These are phyloP conservation scores for Cytospora leucostoma DNA, from an alignment of 2,329 filamentous ascomycete genomes.

Conservation along the genomic window DNA sequence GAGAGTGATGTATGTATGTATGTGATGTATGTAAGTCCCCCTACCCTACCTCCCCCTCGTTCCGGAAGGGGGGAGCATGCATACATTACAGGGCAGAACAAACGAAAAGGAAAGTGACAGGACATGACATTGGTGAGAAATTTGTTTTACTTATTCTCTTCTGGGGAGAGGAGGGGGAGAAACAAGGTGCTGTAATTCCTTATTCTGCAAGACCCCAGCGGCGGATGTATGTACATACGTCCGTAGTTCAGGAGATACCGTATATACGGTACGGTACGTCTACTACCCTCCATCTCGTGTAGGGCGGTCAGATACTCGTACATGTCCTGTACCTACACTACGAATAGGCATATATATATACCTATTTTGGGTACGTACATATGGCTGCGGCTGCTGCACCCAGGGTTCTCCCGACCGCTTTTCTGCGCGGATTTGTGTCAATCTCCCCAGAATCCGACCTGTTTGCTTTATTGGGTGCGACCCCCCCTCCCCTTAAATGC, in stretches of 20 bases:
- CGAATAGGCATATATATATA: too few relatives aligned
- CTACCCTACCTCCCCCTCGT: too few relatives aligned
- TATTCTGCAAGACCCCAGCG: conserved; percentile 16
- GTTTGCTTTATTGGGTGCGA: conserved; percentile 19
- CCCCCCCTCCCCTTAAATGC: conserved; percentile 13
- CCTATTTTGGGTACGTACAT: conserved; percentile 18
- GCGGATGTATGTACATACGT: background rate
- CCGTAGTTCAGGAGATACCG: background rate
- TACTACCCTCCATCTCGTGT: too few relatives aligned
- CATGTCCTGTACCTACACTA: too few relatives aligned
- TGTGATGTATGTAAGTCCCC: too few relatives aligned
- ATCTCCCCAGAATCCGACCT: conserved; percentile 17
- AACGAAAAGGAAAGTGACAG: background rate
- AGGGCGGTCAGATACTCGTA: too few relatives aligned
- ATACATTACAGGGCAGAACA: conserved; percentile 1
- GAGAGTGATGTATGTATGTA: too few relatives aligned
- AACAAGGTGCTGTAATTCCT: background rate
- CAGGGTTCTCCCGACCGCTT: conserved; percentile 14
- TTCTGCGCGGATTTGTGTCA: conserved; percentile 15
- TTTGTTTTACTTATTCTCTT: too few relatives aligned
- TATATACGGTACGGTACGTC: too few relatives aligned
- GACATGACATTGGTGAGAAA: background rate
- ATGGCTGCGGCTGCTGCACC: conserved; percentile 4
- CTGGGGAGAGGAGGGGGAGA: too few relatives aligned
- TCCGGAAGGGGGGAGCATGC: background rate